Evolutionary conservation across 2,329 filamentous ascomycete species (phyloP), one percentile per base, ranked within the genome.

Genomic region (Fusarium pseudograminearum): DNA sequence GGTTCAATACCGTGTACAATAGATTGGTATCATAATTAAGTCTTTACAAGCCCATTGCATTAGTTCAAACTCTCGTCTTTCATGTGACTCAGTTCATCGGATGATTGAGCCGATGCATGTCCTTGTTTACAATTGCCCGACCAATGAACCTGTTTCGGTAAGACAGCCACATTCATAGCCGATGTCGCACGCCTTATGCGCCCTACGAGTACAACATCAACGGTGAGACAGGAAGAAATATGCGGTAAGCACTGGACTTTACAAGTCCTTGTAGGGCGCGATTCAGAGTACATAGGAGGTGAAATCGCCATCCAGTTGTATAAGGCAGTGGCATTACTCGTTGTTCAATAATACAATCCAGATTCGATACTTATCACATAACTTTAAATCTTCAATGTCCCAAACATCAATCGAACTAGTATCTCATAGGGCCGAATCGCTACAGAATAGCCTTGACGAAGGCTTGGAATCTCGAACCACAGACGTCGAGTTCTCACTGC

Each of bases 401-500:
- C 46, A 61, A 41, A 45, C 42, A 20, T 61, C 61, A 12, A 33
- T 61, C 11, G 54, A 65, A 8, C 28, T 65, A 3, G 46, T 22
- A 4, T 36, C 31, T 4, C 47, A 31, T 22, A 14, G 38, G n/a
- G 38, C 38, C n/a, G 36, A 28, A 11, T 60, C 61, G 7, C 20
- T 33, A 4, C 42, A 38, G 14, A 24, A 47, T 6, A 33, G n/a
- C 6, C 14, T 65, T 0, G 34, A 38, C 20, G 33, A 38, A 9
- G 40, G 41, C 4, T 45, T 65, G 2, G 57, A 62, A 34, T 62
- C 64, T 36, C 26, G 51, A 28, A 42, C 50, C 7, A 33, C 41
- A 1, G 64, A 67, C n/a, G 34, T 64, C 5, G 65, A 71, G 28
- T 73, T 71, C 26, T 71, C 71, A 3, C 69, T 80, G 9, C 77